Conservation (phyloP, 2,329 filamentous ascomycete genomes). For the Cercospora zeae-maydis region DNA sequence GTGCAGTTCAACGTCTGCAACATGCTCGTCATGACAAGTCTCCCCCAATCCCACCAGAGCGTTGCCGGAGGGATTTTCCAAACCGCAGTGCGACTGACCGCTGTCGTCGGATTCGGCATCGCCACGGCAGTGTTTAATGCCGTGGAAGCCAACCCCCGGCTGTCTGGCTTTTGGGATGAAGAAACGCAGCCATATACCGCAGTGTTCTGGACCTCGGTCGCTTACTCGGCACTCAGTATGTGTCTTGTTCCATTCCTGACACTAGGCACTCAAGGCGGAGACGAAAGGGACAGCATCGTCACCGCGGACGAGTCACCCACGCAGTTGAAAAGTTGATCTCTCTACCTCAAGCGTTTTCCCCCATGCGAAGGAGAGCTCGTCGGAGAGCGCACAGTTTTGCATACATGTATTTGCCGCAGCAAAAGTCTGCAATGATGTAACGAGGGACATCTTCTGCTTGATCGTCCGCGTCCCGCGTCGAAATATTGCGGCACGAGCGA, state of each 20-base stretch:
- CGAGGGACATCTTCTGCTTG: no score
- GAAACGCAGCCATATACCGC: conserved; percentile 7
- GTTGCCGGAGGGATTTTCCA: conserved; percentile 11
- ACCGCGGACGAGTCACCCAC: background rate
- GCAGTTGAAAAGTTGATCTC: background rate
- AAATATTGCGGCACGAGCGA: no score
- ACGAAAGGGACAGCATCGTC: background rate
- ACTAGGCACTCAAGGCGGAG: conserved; percentile 4
- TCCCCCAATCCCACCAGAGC: conserved; percentile 9
- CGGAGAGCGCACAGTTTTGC: no score
- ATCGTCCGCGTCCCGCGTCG: no score
- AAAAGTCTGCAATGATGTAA: no score
- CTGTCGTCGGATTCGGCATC: conserved; percentile 4
- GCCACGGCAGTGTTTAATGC: conserved; percentile 6
- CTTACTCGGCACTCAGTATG: conserved; percentile 7
- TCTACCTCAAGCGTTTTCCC: no score
- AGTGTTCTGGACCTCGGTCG: conserved; percentile 5
- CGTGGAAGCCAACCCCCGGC: background rate
- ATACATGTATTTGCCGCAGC: no score
- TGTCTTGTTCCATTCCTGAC: conserved; percentile 10
- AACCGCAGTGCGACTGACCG: conserved; percentile 8
- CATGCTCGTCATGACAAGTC: conserved; percentile 13
- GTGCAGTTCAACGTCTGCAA: conserved; percentile 13
- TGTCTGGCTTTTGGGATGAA: conserved; percentile 4
- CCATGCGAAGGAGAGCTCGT: no score